Evolutionary conservation across 2,329 filamentous ascomycete species (phyloP).

Genomic region (Capronia epimyces): DNA sequence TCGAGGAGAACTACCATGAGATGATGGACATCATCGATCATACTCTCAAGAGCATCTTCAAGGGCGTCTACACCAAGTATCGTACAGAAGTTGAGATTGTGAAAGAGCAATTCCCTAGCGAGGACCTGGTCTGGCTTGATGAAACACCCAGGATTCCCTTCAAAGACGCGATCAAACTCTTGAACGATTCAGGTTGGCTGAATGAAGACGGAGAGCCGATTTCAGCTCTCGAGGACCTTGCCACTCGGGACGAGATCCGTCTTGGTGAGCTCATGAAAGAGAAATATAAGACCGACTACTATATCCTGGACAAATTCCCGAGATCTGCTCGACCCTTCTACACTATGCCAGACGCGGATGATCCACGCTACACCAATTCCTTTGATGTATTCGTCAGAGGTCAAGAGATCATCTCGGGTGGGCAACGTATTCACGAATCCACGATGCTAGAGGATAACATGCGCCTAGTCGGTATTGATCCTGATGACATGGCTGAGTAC

Average conservation of each 20-base stretch:
- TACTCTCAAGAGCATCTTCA: conserved; percentile 74
- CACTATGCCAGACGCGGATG: conserved; percentile 72
- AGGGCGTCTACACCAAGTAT: conserved; percentile 63
- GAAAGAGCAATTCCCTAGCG: conserved; percentile 77
- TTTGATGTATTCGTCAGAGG: conserved; percentile 94
- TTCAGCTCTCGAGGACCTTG: conserved; percentile 71
- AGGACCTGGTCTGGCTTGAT: conserved; percentile 81
- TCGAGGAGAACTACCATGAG: conserved; percentile 85
- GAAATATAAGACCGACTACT: conserved; percentile 84
- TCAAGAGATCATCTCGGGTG: conserved; percentile 86
- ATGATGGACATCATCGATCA: conserved; percentile 72
- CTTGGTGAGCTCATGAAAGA: conserved; percentile 79
- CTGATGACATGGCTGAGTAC: conserved; percentile 83
- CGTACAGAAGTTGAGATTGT: conserved; percentile 70
- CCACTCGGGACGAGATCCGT: conserved; percentile 79
- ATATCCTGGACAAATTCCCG: conserved; percentile 91
- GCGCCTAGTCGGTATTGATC: conserved; percentile 67
- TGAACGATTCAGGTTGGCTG: conserved; percentile 70
- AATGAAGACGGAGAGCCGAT: conserved; percentile 70
- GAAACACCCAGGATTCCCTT: conserved; percentile 79
- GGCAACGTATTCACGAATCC: conserved; percentile 85
- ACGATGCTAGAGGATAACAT: conserved; percentile 70
- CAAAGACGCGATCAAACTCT: conserved; percentile 69
- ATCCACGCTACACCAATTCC: conserved; percentile 74
- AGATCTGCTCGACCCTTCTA: conserved; percentile 81